Evolutionary conservation across 1,139 yeast species (phyloP).

Genomic region (Blastobotrys buckinghamii): DNA sequence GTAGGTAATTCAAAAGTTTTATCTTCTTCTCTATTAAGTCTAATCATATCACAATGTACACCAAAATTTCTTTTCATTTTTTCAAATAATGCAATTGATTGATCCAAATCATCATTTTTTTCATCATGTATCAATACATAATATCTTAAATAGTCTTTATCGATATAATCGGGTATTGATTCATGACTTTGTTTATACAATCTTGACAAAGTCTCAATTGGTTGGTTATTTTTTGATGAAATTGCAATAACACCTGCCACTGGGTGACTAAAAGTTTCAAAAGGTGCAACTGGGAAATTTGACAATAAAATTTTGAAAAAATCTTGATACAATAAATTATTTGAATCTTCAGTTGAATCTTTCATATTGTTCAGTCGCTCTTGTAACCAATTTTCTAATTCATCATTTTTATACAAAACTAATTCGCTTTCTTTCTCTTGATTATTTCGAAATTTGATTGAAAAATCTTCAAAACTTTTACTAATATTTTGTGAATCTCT

Average conservation of each 20-base stretch:
- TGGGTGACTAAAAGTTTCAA: constrained; percentile 90
- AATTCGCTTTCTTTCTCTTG: background rate
- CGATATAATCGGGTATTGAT: constrained; percentile 31
- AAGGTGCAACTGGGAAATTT: constrained; percentile 61
- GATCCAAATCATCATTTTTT: constrained; percentile 28
- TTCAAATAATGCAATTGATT: constrained; percentile 30
- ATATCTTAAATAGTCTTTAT: constrained; percentile 34
- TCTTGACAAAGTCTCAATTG: constrained; percentile 43
- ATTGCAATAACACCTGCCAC: constrained; percentile 69
- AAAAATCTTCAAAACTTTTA: constrained; percentile 29
- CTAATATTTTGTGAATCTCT: constrained; percentile 36
- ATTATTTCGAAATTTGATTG: constrained; percentile 24
- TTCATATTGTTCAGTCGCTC: background rate
- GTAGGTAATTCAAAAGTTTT: constrained; percentile 1
- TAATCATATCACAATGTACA: constrained; percentile 32
- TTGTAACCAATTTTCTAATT: background rate
- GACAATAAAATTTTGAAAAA: constrained; percentile 58
- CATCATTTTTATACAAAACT: background rate
- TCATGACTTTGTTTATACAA: constrained; percentile 33
- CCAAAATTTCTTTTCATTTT: constrained; percentile 35
- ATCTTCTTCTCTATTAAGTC: constrained; percentile 18
- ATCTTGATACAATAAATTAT: constrained; percentile 19
- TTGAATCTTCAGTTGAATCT: background rate
- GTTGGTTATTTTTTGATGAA: constrained; percentile 41
- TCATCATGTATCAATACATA: constrained; percentile 38